Conservation (phyloP, 176 grass and related monocot species). For the Ananas comosus region DNA sequence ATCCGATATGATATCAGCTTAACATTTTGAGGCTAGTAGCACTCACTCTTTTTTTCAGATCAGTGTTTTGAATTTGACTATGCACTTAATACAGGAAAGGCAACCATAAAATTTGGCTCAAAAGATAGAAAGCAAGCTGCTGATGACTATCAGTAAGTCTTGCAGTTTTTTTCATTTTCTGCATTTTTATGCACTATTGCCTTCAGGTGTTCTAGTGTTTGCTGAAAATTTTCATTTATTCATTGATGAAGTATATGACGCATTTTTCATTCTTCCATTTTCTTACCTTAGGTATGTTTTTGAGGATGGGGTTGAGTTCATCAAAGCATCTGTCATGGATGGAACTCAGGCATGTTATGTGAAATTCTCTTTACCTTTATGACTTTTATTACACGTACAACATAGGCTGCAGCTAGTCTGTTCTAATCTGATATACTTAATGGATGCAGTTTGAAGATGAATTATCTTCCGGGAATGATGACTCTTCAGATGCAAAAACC, state of each 20-base stretch:
- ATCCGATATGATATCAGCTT: background rate
- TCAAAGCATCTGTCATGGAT: constrained; percentile 83
- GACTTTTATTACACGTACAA: constrained; percentile 11
- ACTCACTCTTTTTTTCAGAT: constrained; percentile 2
- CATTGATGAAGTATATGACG: background rate
- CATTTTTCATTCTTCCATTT: constrained; percentile 2
- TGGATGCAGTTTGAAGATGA: constrained; percentile 46
- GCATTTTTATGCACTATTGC: background rate
- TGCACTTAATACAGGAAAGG: constrained; percentile 53
- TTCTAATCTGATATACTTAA: background rate
- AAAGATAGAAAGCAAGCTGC: constrained; percentile 59
- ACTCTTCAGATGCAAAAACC: constrained; percentile 42
- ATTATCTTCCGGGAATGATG: constrained; percentile 32
- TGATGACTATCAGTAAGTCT: constrained; percentile 65
- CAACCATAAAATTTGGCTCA: constrained; percentile 62
- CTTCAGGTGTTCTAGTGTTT: background rate
- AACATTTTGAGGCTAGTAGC: constrained; percentile 1
- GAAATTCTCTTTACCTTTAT: constrained; percentile 3
- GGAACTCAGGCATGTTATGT: constrained; percentile 41
- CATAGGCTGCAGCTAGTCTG: background rate
- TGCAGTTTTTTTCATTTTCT: background rate
- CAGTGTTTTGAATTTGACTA: constrained; percentile 14
- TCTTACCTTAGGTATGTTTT: constrained; percentile 62
- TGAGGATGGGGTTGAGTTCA: constrained; percentile 85
- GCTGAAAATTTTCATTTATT: background rate